Evolutionary conservation across 164 flowering plant species (phyloP), one percentile per base, ranked within the genome.

Genomic region (Liquidambar formosana): DNA sequence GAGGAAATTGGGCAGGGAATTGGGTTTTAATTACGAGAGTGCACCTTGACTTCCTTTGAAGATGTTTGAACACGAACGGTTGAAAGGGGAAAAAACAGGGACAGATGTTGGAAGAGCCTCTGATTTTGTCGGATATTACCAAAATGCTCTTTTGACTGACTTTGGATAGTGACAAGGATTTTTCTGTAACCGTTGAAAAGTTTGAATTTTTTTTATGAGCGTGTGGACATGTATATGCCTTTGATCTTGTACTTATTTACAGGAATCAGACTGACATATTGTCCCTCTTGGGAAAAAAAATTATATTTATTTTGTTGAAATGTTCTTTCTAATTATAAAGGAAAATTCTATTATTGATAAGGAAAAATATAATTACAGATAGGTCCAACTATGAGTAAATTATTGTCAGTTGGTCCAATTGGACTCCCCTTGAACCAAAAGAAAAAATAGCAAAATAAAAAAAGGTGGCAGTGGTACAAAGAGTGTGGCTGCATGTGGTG

Each of bases 81-180:
- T 72, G 74, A 79, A 78, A 77, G n/a, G 13, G 66, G 63, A 72
- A n/a, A n/a, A 60, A 61, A 73, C 63, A 64, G 82, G 82, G 80
- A 82, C 86, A 81, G 75, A 83, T 81, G 86, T 83, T 76, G 84
- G 78, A 77, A 79, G 73, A 76, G 72, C 44, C 52, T 57, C 74
- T 57, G 82, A 73, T 78, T 76, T 82, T 82, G 89, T 82, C 84
- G 86, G 88, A n/a, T 76, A 70, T 67, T 73, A 72, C 79, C 71
- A 72, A 79, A 79, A 78, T 81, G 72, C 70, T 76, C 84, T 79
- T 82, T 78, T 79, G 77, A 75, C 78, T 66, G 71, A 68, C 74
- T 78, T 71, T 72, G 70, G 79, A 72, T 73, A 47, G 69, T 63
- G 77, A 66, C 74, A 63, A 70, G 48, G 13, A 8, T 70, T 74